Base-by-base conservation (phyloP, 75 land plant species). In the Larix kaempferi region DNA sequence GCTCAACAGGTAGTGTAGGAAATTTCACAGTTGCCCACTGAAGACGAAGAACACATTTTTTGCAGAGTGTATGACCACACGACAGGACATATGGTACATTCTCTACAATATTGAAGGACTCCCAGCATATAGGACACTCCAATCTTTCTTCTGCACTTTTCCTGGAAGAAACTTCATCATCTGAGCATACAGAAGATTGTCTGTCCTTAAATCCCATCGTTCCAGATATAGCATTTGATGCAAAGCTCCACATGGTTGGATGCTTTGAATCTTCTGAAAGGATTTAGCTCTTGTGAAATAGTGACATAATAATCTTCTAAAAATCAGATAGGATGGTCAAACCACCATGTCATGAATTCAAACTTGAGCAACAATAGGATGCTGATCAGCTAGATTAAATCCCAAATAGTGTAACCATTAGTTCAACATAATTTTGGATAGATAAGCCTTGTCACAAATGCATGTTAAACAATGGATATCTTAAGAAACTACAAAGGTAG, bases 21-120 rank as follows among this genome's bases (percentile, higher is more conserved):
- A 89, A 77, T 77, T 91, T 92, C 71, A 94, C 86, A 33, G 88
- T 89, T 56, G 98, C 99, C 99, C 99, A 96, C 35, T 89, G 92
- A 0, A 94, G 83, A 12, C 91, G 91, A 16, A 94, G 75, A 55
- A 96, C 84, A 79, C 99, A 96, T 52, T 86, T 90, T 80, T 92
- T 90, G 84, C 99, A 96, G n/a, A 96, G 87, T 17, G 93, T 92
- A 78, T 96, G 99, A 63, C 99, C 99, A 78, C 99, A 96, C 98
- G 94, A 96, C 56, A 96, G 78, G 57, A 96, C 99, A 67, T 94
- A 94, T 5, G 99, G 99, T 33, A 96, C 84, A 73, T 96, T 91
- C 54, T 89, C 91, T 26, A 90, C 90, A 71, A 86, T 94, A 77
- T 96, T 91, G 75, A 96, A 96, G 41, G 89, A 86, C 73, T 96